These are phyloP conservation scores for Mortierella sp. DNA, from an alignment of 371 early-diverging fungal genomes.

Conservation along the genomic window DNA sequence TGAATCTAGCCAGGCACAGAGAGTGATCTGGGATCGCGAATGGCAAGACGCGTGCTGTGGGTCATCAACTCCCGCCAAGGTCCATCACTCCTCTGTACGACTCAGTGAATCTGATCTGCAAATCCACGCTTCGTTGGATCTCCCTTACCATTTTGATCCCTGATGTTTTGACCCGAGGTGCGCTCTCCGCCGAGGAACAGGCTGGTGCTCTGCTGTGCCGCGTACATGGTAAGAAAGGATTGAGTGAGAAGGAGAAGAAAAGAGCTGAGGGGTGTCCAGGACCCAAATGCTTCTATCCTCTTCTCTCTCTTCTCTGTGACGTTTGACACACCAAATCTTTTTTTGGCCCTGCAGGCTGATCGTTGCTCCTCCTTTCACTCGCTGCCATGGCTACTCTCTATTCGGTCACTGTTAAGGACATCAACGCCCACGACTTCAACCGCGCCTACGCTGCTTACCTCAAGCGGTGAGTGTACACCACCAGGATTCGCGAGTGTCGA, in stretches of 20 bases:
- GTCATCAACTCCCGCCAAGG: no score
- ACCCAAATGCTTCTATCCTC: no score
- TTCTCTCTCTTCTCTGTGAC: no score
- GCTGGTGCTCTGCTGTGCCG: conserved; percentile 48
- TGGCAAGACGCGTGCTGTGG: no score
- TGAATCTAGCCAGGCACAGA: no score
- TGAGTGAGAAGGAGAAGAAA: background rate
- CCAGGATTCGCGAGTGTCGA: conserved; percentile 5
- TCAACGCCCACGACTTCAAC: conserved; percentile 91
- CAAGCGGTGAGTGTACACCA: conserved; percentile 36
- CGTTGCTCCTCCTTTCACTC: conserved; percentile 36
- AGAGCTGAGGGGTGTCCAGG: no score
- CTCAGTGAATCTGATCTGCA: no score
- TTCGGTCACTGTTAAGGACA: conserved; percentile 95
- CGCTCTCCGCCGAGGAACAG: conserved; percentile 92
- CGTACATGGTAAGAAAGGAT: conserved; percentile 38
- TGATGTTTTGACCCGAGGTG: conserved; percentile 93
- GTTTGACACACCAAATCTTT: no score
- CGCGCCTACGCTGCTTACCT: conserved; percentile 98
- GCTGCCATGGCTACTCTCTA: conserved; percentile 49
- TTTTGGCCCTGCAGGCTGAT: no score
- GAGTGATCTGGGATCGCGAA: no score
- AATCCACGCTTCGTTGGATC: no score
- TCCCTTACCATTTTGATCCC: conserved; percentile 92
- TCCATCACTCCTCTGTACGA: no score